These are phyloP conservation scores for Penicillium bialowiezense DNA, from an alignment of 495 filamentous ascomycete genomes.

Conservation along the genomic window DNA sequence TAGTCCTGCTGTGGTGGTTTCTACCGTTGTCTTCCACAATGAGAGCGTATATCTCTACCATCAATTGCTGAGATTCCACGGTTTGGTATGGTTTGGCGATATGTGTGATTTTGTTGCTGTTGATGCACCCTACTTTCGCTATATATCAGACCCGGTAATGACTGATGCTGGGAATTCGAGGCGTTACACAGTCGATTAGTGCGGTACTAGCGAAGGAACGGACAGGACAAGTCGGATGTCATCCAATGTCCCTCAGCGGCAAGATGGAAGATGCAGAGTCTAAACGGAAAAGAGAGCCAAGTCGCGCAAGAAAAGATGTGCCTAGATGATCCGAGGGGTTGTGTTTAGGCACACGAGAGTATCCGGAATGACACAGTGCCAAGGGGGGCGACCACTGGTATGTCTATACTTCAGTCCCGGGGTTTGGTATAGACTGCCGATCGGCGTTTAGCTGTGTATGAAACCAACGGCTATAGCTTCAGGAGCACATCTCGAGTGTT, in stretches of 20 bases:
- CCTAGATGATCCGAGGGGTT: constrained; percentile 25
- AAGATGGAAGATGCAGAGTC: constrained; percentile 15
- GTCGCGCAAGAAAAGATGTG: constrained; percentile 19
- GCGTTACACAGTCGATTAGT: constrained; percentile 13
- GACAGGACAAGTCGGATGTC: constrained; percentile 25
- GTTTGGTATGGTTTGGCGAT: background rate
- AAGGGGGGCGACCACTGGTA: constrained; percentile 27
- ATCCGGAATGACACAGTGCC: constrained; percentile 22
- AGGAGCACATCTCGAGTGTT: too few species aligned
- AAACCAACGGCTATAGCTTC: background rate
- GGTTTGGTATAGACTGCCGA: background rate
- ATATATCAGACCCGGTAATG: constrained; percentile 9
- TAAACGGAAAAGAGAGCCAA: constrained; percentile 9
- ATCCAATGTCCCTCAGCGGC: constrained; percentile 26
- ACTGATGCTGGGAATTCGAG: background rate
- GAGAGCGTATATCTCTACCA: background rate
- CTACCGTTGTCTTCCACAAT: background rate
- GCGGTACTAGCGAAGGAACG: constrained; percentile 21
- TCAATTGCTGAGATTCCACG: background rate
- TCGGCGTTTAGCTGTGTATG: background rate
- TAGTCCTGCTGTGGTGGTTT: background rate
- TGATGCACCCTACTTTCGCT: background rate
- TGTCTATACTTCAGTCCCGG: constrained; percentile 11
- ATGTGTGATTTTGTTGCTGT: background rate
- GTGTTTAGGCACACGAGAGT: constrained; percentile 26